phyloP scores from a whole-genome alignment of 495 filamentous ascomycete genomes.

The Penicillium argentinense region DNA sequence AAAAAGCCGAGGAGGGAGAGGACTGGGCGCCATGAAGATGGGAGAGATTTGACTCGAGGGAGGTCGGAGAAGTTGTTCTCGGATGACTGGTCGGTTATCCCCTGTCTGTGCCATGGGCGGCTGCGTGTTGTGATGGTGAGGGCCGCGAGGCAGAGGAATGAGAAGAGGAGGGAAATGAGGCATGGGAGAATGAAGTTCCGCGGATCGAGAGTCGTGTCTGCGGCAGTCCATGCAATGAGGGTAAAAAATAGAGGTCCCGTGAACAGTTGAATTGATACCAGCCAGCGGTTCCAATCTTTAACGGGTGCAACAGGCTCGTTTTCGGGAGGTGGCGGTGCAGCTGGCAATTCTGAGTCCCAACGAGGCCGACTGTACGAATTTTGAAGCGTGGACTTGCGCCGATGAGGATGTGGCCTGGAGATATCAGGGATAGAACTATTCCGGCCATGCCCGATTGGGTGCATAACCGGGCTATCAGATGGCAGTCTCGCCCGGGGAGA shows the following conservation, averaged over 20 bases:
- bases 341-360: constrained; percentile 44
- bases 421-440: constrained; percentile 9
- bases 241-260: constrained; percentile 83
- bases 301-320: constrained; percentile 21
- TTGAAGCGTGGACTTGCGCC: constrained; percentile 18
- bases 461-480: constrained; percentile 43
- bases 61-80: background rate
- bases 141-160: constrained; percentile 59
- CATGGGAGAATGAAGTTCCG: constrained; percentile 59
- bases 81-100: background rate
- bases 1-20: constrained; percentile 89
- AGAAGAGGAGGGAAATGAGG: constrained; percentile 69
- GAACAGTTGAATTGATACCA: constrained; percentile 80
- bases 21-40: constrained; percentile 61
- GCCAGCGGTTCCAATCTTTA: constrained; percentile 85
- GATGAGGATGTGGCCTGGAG: constrained; percentile 13
- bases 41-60: constrained; percentile 49
- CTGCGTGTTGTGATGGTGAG: constrained; percentile 61
- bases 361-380: constrained; percentile 22
- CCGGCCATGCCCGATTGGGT: constrained; percentile 16
- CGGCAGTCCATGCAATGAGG: constrained; percentile 73
- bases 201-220: constrained; percentile 48
- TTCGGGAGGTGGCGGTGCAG: constrained; percentile 23
- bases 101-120: constrained; percentile 20
- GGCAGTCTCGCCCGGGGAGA: constrained; percentile 39